Conservation (phyloP, 139 green algal genomes). For the Bryopsis sp. region DNA sequence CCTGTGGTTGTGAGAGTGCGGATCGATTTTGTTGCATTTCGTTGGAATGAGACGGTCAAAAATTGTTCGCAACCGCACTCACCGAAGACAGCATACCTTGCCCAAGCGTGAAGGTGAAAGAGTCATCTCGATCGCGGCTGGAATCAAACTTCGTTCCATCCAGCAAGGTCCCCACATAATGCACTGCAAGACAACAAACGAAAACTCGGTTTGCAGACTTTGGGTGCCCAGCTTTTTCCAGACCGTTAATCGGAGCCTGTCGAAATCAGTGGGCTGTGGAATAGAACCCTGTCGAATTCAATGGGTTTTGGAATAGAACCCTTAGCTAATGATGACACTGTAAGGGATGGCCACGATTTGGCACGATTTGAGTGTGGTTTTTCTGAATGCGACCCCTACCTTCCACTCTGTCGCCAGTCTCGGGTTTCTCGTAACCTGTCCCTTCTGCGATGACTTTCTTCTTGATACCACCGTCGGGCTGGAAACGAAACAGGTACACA, state of each 20-base stretch:
- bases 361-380: not conserved
- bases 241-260: no score
- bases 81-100: conserved; percentile 30
- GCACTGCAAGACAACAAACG: conserved; percentile 54
- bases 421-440: conserved; percentile 69
- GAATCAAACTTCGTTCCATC: conserved; percentile 89
- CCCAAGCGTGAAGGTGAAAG: conserved; percentile 82
- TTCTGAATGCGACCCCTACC: conserved; percentile 25
- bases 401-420: conserved; percentile 66
- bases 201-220: no score
- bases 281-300: not conserved
- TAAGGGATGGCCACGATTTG: not conserved
- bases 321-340: not conserved
- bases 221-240: no score
- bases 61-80: conserved; percentile 10
- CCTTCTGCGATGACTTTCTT: conserved; percentile 76
- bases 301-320: not conserved
- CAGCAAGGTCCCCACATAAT: conserved; percentile 91
- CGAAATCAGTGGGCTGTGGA: not conserved
- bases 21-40: not conserved
- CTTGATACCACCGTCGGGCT: conserved; percentile 70
- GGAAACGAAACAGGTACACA: conserved; percentile 11
- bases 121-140: conserved; percentile 63
- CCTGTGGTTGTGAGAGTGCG: not conserved
- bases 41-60: not conserved